Base-by-base conservation (phyloP, 176 grass and related monocot species). In the Oryza meyeriana region DNA sequence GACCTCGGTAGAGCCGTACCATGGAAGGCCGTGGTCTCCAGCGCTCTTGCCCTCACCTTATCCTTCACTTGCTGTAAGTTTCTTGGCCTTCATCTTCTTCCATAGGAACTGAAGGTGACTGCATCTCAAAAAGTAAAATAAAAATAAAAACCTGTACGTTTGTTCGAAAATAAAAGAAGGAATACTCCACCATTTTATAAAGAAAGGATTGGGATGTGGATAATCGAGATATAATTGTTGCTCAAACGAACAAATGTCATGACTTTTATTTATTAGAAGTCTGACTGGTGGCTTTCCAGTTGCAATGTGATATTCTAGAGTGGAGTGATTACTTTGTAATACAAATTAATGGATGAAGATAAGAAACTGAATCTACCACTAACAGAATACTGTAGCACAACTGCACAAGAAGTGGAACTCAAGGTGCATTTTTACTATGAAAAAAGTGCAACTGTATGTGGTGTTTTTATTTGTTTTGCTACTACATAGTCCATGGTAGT, bases 41-140 rank as follows among this genome's bases (percentile, higher is more conserved):
- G 75, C 33, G 66, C 83, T 34, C 32, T 95, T 4, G 90, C 90
- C 27, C 29, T 95, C 78, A 77, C 83, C 63, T 36, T 90, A 2
- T 95, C 83, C 75, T 87, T 95, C 34, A 79, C 83, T 35, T 89
- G 67, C 42, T 85, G 91, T 91, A 84, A 83, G 52, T 47, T 16
- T 48, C 38, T 25, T 6, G 9, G 0, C 6, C 44, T 79, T 42
- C 39, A 25, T 45, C 35, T 55, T 41, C 20, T 24, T 47, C 33
- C 8, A 0, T 1, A 41, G 40, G 22, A 72, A 68, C 14, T 17
- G 17, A 9, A 68, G 20, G 44, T 8, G 59, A 35, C 12, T 61
- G 52, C 69, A 3, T n/a, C 40, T 42, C 10, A 42, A 42, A 1
- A 1, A 42, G 2, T 42, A 12, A 42, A 42, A 42, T 42, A 42